Evolutionary conservation across 768 basidiomycete genomes (phyloP).

Genomic region (Obba rivulosa): DNA sequence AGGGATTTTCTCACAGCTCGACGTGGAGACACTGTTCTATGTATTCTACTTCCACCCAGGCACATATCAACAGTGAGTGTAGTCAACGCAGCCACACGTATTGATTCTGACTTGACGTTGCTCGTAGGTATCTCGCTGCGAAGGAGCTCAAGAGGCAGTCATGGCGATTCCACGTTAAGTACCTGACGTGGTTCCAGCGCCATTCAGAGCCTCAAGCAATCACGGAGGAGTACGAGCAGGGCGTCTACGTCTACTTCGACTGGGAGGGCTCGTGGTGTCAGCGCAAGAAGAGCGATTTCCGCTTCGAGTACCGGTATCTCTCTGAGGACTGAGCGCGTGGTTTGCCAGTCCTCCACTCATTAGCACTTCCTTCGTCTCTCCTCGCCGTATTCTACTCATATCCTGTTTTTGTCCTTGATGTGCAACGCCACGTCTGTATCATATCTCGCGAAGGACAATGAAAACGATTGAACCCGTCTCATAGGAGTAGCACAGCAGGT

Average conservation of each 20-base stretch:
- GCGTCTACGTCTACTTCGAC: conserved; percentile 98
- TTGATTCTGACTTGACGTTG: neutral
- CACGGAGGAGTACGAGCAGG: conserved; percentile 99
- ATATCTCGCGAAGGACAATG: conserved; percentile 5
- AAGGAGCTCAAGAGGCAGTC: conserved; percentile 96
- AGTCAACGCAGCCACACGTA: neutral
- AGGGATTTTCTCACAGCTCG: conserved; percentile 82
- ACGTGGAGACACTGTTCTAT: conserved; percentile 96
- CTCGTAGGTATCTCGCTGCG: conserved; percentile 81
- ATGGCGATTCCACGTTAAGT: conserved; percentile 99
- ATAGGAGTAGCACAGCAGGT: neutral
- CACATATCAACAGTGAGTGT: conserved; percentile 91
- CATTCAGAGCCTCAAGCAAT: conserved; percentile 98
- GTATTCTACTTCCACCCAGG: conserved; percentile 98
- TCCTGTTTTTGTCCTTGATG: neutral
- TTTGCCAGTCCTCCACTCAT: neutral
- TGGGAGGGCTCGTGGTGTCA: conserved; percentile 99
- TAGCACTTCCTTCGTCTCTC: neutral
- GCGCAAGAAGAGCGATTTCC: conserved; percentile 96
- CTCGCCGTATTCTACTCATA: neutral
- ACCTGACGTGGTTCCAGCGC: conserved; percentile 99
- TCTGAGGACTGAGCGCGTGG: conserved; percentile 66
- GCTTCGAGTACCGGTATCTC: conserved; percentile 92
- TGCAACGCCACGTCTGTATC: neutral
- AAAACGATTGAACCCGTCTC: neutral